These are phyloP conservation scores for Tillandsia fasciculata DNA, from an alignment of 176 grass and related monocot genomes.

Conservation along the genomic window DNA sequence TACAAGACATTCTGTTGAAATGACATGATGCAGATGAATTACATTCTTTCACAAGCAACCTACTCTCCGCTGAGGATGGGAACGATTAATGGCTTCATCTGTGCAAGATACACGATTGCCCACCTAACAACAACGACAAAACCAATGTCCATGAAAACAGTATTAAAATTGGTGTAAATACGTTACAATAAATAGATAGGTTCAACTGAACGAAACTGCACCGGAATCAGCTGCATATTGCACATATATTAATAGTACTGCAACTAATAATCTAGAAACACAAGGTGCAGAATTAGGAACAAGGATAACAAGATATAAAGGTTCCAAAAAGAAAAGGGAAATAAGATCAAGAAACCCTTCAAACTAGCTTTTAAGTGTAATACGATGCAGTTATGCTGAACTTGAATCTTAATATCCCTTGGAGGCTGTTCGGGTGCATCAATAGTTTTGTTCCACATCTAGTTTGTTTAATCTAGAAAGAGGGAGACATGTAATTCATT, in stretches of 20 bases:
- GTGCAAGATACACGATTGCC: slow-evolving; percentile 27
- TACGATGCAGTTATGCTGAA: too few relatives aligned
- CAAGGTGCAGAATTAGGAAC: too few relatives aligned
- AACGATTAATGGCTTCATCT: slow-evolving; percentile 27
- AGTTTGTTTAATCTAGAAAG: too few relatives aligned
- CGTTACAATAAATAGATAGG: background rate
- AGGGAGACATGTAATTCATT: too few relatives aligned
- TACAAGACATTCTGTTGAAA: background rate
- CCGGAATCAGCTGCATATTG: background rate
- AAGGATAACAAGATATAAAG: too few relatives aligned
- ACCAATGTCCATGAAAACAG: background rate
- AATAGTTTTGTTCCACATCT: too few relatives aligned
- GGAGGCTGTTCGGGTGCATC: too few relatives aligned
- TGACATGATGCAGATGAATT: background rate
- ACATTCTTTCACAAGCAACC: background rate
- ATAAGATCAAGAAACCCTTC: too few relatives aligned
- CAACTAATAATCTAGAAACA: too few relatives aligned
- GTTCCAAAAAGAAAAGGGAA: too few relatives aligned
- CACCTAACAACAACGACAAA: slow-evolving; percentile 16
- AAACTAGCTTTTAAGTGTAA: too few relatives aligned
- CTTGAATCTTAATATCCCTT: too few relatives aligned
- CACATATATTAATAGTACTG: background rate
- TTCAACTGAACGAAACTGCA: background rate
- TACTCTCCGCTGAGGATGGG: slow-evolving; percentile 25
- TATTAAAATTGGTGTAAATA: background rate